Percentiles rank a stretch among this genome's conserved stretches.
Conservation (phyloP, 192 early-diverging fungal genomes). For the Spizellomyces punctatus region DNA sequence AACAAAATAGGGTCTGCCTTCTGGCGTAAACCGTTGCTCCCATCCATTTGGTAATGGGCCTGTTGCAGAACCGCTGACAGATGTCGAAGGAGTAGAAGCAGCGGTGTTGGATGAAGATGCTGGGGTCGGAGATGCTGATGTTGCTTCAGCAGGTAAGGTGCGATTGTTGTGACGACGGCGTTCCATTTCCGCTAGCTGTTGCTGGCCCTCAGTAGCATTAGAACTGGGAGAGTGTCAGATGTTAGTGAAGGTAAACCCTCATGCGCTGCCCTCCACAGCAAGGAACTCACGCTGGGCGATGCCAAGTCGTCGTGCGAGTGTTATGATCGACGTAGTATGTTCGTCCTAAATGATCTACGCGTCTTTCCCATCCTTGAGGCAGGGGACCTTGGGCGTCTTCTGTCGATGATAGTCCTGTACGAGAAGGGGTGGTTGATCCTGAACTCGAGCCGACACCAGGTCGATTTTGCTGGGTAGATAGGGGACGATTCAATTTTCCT, state of each 20-base stretch:
- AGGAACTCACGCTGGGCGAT: slow-evolving; percentile 50
- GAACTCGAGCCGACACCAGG: slow-evolving; percentile 23
- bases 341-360: slow-evolving; percentile 89
- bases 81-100: slow-evolving; percentile 24
- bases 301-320: slow-evolving; percentile 95
- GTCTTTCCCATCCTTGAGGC: slow-evolving; percentile 88
- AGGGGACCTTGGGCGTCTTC: slow-evolving; percentile 61
- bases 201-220: slow-evolving; percentile 10
- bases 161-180: slow-evolving; percentile 80
- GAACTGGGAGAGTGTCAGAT: neutral
- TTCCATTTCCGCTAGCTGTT: slow-evolving; percentile 68
- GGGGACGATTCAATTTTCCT: slow-evolving; percentile 24
- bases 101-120: slow-evolving; percentile 24
- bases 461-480: slow-evolving; percentile 32
- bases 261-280: neutral
- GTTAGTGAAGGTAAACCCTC: neutral
- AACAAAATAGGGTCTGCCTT: slow-evolving; percentile 94
- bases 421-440: neutral
- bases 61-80: slow-evolving; percentile 32
- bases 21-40: slow-evolving; percentile 53
- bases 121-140: slow-evolving; percentile 14
- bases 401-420: slow-evolving; percentile 42
- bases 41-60: slow-evolving; percentile 79
- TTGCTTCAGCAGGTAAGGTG: slow-evolving; percentile 70
- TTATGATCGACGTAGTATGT: slow-evolving; percentile 99